A percentile compares a stretch with the other conserved stretches of the same genome.
These are phyloP conservation scores for Fusarium musae DNA, from an alignment of 2,329 filamentous ascomycete genomes.

Conservation along the genomic window DNA sequence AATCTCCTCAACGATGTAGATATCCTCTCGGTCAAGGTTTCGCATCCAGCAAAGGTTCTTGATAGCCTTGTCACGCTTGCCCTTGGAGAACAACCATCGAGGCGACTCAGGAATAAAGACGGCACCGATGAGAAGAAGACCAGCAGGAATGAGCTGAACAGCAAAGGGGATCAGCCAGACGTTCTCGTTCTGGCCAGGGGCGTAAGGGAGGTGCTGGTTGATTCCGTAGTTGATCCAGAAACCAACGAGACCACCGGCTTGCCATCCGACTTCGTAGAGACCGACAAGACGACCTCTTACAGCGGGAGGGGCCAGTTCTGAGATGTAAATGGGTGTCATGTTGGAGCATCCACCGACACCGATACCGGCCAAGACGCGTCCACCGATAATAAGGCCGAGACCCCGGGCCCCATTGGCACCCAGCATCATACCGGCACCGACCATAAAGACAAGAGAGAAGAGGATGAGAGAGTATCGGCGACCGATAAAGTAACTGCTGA, in stretches of 20 bases:
- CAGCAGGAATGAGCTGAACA: conserved; percentile 74
- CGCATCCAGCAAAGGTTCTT: conserved; percentile 73
- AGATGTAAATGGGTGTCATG: conserved; percentile 71
- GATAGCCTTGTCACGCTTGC: conserved; percentile 67
- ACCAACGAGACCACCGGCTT: conserved; percentile 71
- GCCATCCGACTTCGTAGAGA: conserved; percentile 74
- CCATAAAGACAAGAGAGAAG: conserved; percentile 71
- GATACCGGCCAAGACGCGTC: conserved; percentile 71
- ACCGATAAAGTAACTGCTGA: conserved; percentile 73
- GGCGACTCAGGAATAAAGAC: conserved; percentile 73
- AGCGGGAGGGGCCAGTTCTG: conserved; percentile 69
- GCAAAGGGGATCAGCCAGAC: conserved; percentile 75
- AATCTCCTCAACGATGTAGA: conserved; percentile 80
- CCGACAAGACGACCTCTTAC: conserved; percentile 73
- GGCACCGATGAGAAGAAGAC: conserved; percentile 68
- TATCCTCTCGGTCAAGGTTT: conserved; percentile 64
- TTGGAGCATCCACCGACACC: conserved; percentile 72
- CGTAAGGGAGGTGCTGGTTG: conserved; percentile 58
- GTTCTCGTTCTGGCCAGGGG: conserved; percentile 47
- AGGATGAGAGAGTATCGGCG: conserved; percentile 71
- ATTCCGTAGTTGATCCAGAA: conserved; percentile 76
- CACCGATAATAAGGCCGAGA: conserved; percentile 71
- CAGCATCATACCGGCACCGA: conserved; percentile 79
- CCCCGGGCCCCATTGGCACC: conserved; percentile 70
- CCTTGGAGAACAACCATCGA: conserved; percentile 74